Evolutionary conservation across 2,329 filamentous ascomycete species (phyloP).

Genomic region (Fusarium virguliforme): DNA sequence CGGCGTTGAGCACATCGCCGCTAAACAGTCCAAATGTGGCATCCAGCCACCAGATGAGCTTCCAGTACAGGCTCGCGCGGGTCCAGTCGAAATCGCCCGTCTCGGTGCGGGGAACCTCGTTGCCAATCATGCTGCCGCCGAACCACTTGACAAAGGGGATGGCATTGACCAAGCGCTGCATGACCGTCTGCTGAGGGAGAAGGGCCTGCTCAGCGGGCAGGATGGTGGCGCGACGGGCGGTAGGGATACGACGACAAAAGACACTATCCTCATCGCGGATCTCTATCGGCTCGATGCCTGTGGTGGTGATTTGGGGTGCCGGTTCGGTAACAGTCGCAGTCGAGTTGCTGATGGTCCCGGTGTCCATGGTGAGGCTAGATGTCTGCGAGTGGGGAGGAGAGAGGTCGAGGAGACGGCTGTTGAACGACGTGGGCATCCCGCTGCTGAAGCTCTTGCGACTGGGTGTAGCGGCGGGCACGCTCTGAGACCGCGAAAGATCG

Average conservation of each 20-base stretch:
- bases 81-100: slow-evolving; percentile 85
- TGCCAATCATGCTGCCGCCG: slow-evolving; percentile 80
- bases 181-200: slow-evolving; percentile 76
- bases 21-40: slow-evolving; percentile 72
- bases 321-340: slow-evolving; percentile 63
- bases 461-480: slow-evolving; percentile 55
- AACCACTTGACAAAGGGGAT: slow-evolving; percentile 83
- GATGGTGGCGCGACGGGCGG: slow-evolving; percentile 75
- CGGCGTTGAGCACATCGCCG: slow-evolving; percentile 70
- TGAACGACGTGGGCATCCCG: slow-evolving; percentile 57
- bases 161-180: slow-evolving; percentile 74
- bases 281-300: slow-evolving; percentile 52
- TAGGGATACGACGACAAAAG: slow-evolving; percentile 76
- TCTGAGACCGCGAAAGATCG: slow-evolving; percentile 56
- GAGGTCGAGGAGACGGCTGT: slow-evolving; percentile 58
- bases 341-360: slow-evolving; percentile 66
- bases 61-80: slow-evolving; percentile 77
- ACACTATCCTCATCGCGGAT: slow-evolving; percentile 57
- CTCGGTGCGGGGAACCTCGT: slow-evolving; percentile 80
- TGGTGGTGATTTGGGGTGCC: slow-evolving; percentile 38
- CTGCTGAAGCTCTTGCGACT: slow-evolving; percentile 51
- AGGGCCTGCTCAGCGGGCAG: slow-evolving; percentile 80
- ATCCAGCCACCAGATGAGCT: slow-evolving; percentile 76
- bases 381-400: slow-evolving; percentile 64
- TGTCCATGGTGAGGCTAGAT: slow-evolving; percentile 73